phyloP scores from a whole-genome alignment of 73 alveolate species.

The Tetrahymena borealis region DNA sequence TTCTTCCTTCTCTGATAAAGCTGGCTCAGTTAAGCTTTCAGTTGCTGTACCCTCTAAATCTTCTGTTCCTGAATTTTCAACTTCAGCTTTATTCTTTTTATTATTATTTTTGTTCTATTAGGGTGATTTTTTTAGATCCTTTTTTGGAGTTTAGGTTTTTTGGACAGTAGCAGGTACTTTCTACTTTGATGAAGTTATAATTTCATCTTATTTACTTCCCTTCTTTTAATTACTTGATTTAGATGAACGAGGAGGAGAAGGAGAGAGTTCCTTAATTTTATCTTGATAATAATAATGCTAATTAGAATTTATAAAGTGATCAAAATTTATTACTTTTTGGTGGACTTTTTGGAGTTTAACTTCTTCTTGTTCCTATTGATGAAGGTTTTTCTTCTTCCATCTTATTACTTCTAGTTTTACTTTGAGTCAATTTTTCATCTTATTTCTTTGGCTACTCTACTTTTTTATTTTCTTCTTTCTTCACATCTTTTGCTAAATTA shows the following conservation, averaged over 20 bases:
- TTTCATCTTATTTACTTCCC: too few relatives aligned
- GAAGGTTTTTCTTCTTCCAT: not conserved
- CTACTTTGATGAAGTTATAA: too few relatives aligned
- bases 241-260: too few relatives aligned
- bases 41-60: not conserved
- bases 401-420: not conserved
- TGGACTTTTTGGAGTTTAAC: too few relatives aligned
- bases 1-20: not conserved
- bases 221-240: too few relatives aligned
- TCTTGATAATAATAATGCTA: too few relatives aligned
- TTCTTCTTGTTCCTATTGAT: too few relatives aligned
- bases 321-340: too few relatives aligned
- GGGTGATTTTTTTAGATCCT: not conserved
- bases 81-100: not conserved
- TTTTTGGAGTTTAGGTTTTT: not conserved
- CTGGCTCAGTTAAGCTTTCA: not conserved
- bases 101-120: too few relatives aligned
- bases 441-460: not conserved
- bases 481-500: not conserved
- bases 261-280: too few relatives aligned
- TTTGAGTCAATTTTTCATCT: not conserved
- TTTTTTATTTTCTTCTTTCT: not conserved
- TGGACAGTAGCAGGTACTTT: too few relatives aligned
- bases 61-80: not conserved
- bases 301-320: too few relatives aligned